Percentiles rank a stretch among this genome's conserved stretches.
These are phyloP conservation scores for Colletotrichum sp. DNA, from an alignment of 2,329 filamentous ascomycete genomes.

Conservation along the genomic window DNA sequence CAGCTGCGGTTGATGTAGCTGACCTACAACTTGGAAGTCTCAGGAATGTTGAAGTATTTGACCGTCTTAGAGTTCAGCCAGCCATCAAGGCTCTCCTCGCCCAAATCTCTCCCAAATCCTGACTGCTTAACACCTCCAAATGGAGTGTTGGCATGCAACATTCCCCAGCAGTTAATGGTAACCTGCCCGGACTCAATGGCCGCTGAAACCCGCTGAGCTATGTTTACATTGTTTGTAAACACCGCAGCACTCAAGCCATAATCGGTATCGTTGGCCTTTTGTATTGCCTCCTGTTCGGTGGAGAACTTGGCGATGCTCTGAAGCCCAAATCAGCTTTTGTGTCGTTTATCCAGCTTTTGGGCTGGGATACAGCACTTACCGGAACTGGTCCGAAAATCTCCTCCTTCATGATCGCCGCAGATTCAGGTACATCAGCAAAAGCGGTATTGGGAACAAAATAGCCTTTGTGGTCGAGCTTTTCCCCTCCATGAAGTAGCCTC, in stretches of 20 bases:
- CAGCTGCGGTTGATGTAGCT: background rate
- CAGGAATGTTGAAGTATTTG: background rate
- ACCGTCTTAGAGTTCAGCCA: background rate
- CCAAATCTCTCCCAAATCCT: background rate
- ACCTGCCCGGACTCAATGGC: background rate
- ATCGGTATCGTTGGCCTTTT: background rate
- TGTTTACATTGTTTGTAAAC: background rate
- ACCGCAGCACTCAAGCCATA: background rate
- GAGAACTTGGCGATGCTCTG: background rate
- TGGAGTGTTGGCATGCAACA: background rate
- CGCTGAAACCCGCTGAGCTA: background rate
- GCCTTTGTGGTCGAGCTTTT: background rate
- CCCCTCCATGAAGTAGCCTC: background rate
- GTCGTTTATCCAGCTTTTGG: background rate
- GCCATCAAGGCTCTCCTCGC: background rate
- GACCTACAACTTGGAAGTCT: background rate
- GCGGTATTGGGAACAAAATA: background rate
- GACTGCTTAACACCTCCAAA: background rate
- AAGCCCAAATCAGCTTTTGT: background rate
- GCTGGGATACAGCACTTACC: background rate
- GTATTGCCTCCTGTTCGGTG: background rate
- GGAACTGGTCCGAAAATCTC: background rate
- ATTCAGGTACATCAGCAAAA: background rate
- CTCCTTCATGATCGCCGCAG: background rate
- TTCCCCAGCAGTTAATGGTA: background rate